A percentile compares a stretch with the other conserved stretches of the same genome.
Evolutionary conservation across 306 rosid genomes (phyloP).

Genomic region (Vigna nakashimae): DNA sequence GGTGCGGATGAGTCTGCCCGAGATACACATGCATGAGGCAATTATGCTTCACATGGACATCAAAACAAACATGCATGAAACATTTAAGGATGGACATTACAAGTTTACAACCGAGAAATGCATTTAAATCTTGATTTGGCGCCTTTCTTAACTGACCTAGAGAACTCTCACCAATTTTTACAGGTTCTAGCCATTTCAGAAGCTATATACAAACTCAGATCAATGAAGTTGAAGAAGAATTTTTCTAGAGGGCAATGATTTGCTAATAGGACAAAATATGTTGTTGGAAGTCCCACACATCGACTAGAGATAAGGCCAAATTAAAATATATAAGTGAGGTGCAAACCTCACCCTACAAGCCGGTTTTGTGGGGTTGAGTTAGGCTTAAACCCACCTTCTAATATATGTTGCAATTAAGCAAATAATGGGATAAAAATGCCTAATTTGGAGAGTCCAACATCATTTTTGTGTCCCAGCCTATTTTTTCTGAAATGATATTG

Average conservation of each 20-base stretch:
- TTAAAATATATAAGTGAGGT: too few relatives aligned
- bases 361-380: too few relatives aligned
- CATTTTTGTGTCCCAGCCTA: constrained; percentile 14
- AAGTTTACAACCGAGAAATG: constrained; percentile 20
- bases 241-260: constrained; percentile 13
- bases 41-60: constrained; percentile 32
- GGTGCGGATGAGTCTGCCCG: not conserved
- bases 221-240: constrained; percentile 16
- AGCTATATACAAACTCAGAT: constrained; percentile 29
- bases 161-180: not conserved
- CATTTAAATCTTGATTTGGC: constrained; percentile 16
- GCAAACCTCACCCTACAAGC: too few relatives aligned
- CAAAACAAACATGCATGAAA: constrained; percentile 4
- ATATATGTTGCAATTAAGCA: not conserved
- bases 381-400: too few relatives aligned
- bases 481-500: constrained; percentile 7
- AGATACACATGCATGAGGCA: constrained; percentile 6
- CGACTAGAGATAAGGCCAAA: too few relatives aligned
- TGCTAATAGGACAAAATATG: constrained; percentile 17
- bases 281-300: too few relatives aligned
- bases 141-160: constrained; percentile 18
- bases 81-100: not conserved
- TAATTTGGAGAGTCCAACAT: constrained; percentile 36
- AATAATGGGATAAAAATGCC: constrained; percentile 19
- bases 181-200: constrained; percentile 32